phyloP scores from a whole-genome alignment of 202 grass and related monocot genomes.

The Zizania palustris region DNA sequence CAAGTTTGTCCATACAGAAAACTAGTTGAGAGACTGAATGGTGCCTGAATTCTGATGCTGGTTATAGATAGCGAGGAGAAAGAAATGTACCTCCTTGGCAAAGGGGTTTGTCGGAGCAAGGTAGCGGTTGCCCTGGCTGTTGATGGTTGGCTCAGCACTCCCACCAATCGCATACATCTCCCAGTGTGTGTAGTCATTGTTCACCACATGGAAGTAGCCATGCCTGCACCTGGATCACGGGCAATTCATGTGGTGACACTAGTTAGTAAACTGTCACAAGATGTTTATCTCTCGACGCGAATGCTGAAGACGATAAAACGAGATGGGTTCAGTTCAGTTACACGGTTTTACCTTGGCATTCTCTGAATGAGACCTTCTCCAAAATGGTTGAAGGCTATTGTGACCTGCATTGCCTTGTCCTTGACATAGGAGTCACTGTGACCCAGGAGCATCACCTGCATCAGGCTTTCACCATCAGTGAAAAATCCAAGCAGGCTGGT shows the following conservation, averaged over 20 bases:
- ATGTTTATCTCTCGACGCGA: neutral
- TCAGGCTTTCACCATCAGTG: constrained; percentile 30
- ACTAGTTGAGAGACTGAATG: neutral
- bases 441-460: constrained; percentile 86
- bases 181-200: constrained; percentile 95
- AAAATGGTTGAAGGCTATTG: constrained; percentile 94
- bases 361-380: constrained; percentile 85
- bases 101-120: constrained; percentile 70
- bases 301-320: neutral
- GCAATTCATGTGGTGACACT: neutral
- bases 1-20: neutral
- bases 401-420: constrained; percentile 89
- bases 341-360: constrained; percentile 68
- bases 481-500: constrained; percentile 12
- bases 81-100: constrained; percentile 64
- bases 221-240: constrained; percentile 66
- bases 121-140: constrained; percentile 95
- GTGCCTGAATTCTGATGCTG: neutral
- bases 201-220: constrained; percentile 90
- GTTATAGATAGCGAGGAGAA: neutral
- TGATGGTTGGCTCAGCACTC: constrained; percentile 85
- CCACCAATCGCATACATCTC: constrained; percentile 94
- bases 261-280: neutral
- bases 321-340: constrained; percentile 14
- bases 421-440: constrained; percentile 85